A percentile compares a stretch with the other conserved stretches of the same genome.
Evolutionary conservation across 345 rosid genomes (phyloP).

Genomic region (Boechera divaricarpa): DNA sequence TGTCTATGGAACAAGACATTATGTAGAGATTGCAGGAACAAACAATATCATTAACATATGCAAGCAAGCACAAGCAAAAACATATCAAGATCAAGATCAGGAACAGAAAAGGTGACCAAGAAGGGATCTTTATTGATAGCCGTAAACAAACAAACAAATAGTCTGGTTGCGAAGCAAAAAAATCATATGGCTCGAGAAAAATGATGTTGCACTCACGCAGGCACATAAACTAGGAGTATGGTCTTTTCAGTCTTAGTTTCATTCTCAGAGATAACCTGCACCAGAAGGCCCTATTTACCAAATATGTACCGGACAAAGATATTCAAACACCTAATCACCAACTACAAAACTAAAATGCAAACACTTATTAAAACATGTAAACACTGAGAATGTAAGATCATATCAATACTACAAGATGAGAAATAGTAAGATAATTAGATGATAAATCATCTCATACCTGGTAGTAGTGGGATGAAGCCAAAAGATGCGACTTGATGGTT

Average conservation of each 20-base stretch:
- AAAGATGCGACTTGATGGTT: too few relatives aligned
- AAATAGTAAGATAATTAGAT: too few relatives aligned
- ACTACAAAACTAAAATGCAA: not conserved
- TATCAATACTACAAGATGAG: too few relatives aligned
- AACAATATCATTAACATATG: not conserved
- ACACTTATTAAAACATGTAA: too few relatives aligned
- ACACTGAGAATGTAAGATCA: too few relatives aligned
- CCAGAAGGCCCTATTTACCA: not conserved
- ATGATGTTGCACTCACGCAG: not conserved
- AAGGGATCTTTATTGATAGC: not conserved
- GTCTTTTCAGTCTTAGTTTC: not conserved
- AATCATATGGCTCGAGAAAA: not conserved
- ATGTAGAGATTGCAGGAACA: not conserved
- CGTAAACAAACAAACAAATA: not conserved
- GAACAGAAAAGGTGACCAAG: not conserved
- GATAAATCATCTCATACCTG: too few relatives aligned
- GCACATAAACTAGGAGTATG: not conserved
- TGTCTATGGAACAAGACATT: not conserved
- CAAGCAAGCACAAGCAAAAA: not conserved
- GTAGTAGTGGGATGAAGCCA: too few relatives aligned
- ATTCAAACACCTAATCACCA: not conserved
- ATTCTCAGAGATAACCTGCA: not conserved
- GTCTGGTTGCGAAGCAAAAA: not conserved
- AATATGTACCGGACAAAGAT: not conserved
- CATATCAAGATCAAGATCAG: not conserved